These are phyloP conservation scores for Drosera spatulata DNA, from an alignment of 179 eudicot species.

Conservation along the genomic window DNA sequence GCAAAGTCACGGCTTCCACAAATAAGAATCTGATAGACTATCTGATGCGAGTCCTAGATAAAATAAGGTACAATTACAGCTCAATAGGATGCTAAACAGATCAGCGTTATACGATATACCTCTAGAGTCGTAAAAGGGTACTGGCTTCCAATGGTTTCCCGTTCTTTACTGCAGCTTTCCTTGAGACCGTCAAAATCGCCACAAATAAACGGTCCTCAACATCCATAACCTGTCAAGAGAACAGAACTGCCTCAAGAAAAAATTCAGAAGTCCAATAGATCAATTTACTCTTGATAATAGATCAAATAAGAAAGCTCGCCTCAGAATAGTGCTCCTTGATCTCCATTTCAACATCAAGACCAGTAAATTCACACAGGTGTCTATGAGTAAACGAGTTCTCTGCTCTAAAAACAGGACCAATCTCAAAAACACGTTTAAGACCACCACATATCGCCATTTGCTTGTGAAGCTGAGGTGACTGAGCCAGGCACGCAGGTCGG, in stretches of 20 bases:
- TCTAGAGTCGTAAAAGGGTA: conserved; percentile 67
- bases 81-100: background rate
- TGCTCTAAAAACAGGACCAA: conserved; percentile 93
- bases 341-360: conserved; percentile 98
- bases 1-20: conserved; percentile 14
- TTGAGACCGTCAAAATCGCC: conserved; percentile 58
- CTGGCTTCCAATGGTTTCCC: conserved; percentile 68
- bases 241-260: background rate
- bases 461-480: conserved; percentile 97
- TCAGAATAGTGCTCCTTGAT: conserved; percentile 85
- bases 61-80: background rate
- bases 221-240: conserved; percentile 72
- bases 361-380: conserved; percentile 89
- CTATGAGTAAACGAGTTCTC: conserved; percentile 89
- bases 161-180: conserved; percentile 48
- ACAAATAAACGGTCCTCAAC: conserved; percentile 71
- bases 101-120: conserved; percentile 16
- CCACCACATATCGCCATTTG: conserved; percentile 91
- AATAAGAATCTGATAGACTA: background rate
- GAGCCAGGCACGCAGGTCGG: conserved; percentile 87
- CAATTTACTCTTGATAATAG: background rate
- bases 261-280: background rate
- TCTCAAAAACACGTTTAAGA: conserved; percentile 78
- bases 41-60: background rate
- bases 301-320: conserved; percentile 30